Conservation (phyloP, 805 yeast genomes). For the Yarrowia keelungensis region DNA sequence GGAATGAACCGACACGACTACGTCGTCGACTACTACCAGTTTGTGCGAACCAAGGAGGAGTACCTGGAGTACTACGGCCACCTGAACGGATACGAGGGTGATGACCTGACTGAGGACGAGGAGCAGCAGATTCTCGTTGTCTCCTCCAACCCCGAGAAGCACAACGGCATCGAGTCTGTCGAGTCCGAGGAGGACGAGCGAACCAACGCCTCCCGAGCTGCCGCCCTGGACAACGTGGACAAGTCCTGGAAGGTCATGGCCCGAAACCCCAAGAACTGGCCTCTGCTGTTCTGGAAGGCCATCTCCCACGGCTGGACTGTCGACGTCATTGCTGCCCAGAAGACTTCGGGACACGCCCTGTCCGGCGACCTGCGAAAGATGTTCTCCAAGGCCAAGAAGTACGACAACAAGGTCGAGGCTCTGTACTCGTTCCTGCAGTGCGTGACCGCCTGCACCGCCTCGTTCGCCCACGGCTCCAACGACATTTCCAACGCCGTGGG, state of each 20-base stretch:
- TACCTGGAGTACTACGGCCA: constrained; percentile 33
- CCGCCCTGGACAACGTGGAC: constrained; percentile 38
- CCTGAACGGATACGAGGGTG: constrained; percentile 40
- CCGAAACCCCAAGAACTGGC: constrained; percentile 63
- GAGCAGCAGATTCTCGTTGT: constrained; percentile 32
- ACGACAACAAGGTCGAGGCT: constrained; percentile 74
- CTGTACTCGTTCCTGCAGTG: constrained; percentile 72
- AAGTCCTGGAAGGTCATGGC: constrained; percentile 41
- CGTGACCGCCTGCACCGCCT: constrained; percentile 78
- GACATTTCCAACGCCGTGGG: constrained; percentile 82
- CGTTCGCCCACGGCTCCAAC: constrained; percentile 83
- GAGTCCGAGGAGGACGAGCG: constrained; percentile 45
- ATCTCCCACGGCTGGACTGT: constrained; percentile 66
- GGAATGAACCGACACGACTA: constrained; percentile 52
- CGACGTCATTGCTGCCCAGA: constrained; percentile 60
- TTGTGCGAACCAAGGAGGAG: constrained; percentile 38
- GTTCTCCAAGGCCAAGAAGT: constrained; percentile 67
- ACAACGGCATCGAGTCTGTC: constrained; percentile 27
- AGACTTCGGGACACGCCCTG: constrained; percentile 50
- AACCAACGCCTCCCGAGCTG: constrained; percentile 45
- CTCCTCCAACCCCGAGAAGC: constrained; percentile 38
- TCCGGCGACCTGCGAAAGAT: constrained; percentile 58
- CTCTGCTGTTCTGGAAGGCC: constrained; percentile 57
- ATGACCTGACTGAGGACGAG: constrained; percentile 38
- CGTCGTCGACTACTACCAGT: constrained; percentile 66